A percentile compares a stretch with the other conserved stretches of the same genome.
Conservation (phyloP, 257 asterid genomes). For the Thymus mandschuricus region DNA sequence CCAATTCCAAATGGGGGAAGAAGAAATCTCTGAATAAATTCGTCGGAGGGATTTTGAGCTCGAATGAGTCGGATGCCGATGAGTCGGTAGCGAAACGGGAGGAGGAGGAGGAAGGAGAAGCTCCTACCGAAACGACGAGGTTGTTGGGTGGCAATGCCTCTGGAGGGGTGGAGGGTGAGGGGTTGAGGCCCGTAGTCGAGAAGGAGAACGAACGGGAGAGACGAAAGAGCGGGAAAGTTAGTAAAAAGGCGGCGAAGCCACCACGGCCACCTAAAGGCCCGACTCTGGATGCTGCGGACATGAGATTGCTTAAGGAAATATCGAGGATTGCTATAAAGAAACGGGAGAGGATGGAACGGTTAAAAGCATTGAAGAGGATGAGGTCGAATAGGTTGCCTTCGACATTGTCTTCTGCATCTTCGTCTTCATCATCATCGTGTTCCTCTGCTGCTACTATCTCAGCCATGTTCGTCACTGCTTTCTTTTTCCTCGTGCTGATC, state of each 20-base stretch:
- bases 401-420: conserved; percentile 34
- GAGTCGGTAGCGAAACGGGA: neutral
- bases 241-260: conserved; percentile 50
- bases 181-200: conserved; percentile 19
- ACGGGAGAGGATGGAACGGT: conserved; percentile 51
- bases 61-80: conserved; percentile 20
- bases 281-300: conserved; percentile 56
- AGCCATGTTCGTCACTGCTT: conserved; percentile 52
- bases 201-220: conserved; percentile 37
- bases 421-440: conserved; percentile 33
- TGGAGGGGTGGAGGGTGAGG: conserved; percentile 25
- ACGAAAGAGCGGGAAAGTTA: conserved; percentile 29
- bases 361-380: conserved; percentile 53
- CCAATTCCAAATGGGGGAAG: conserved; percentile 25
- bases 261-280: conserved; percentile 81
- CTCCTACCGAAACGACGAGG: conserved; percentile 22
- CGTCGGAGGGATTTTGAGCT: conserved; percentile 39
- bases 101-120: neutral
- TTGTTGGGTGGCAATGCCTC: conserved; percentile 37
- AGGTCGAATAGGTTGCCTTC: conserved; percentile 36
- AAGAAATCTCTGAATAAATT: conserved; percentile 40
- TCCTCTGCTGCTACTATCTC: conserved; percentile 44
- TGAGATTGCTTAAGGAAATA: conserved; percentile 56
- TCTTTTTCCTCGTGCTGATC: conserved; percentile 57
- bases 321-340: conserved; percentile 49